A percentile compares a stretch with the other conserved stretches of the same genome.
Evolutionary conservation across 169 alveolate species (phyloP).

Genomic region (Plasmodium fragile): DNA sequence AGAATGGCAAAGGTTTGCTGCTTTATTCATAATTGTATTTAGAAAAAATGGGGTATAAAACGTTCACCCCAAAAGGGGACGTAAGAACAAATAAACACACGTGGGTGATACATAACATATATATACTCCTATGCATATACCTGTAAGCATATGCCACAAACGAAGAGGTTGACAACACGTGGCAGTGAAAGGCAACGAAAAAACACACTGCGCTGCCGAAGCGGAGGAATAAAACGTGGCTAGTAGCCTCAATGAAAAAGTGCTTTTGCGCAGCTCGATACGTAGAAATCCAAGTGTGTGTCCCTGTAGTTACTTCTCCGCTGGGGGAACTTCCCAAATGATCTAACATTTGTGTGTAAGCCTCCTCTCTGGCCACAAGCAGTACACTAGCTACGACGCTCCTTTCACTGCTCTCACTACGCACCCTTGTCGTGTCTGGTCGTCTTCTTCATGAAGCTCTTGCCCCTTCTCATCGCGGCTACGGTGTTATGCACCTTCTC

Average conservation of each 20-base stretch:
- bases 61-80: background rate
- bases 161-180: background rate
- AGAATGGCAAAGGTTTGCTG: background rate
- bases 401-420: background rate
- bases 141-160: background rate
- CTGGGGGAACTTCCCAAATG: background rate
- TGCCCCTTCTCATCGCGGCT: constrained; percentile 20
- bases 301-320: background rate
- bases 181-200: background rate
- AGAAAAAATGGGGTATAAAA: background rate
- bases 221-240: background rate
- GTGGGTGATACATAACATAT: background rate
- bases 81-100: background rate
- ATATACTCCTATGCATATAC: background rate
- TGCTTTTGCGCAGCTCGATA: background rate
- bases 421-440: background rate
- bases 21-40: background rate
- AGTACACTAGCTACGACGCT: background rate
- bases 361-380: background rate
- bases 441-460: constrained; percentile 3
- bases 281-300: background rate
- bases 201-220: background rate
- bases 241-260: background rate
- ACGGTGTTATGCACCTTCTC: constrained; percentile 77
- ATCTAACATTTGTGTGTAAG: background rate